Percentiles rank a stretch among this genome's conserved stretches.
phyloP scores from a whole-genome alignment of 768 basidiomycete species.

The Leccinum incarnatum region DNA sequence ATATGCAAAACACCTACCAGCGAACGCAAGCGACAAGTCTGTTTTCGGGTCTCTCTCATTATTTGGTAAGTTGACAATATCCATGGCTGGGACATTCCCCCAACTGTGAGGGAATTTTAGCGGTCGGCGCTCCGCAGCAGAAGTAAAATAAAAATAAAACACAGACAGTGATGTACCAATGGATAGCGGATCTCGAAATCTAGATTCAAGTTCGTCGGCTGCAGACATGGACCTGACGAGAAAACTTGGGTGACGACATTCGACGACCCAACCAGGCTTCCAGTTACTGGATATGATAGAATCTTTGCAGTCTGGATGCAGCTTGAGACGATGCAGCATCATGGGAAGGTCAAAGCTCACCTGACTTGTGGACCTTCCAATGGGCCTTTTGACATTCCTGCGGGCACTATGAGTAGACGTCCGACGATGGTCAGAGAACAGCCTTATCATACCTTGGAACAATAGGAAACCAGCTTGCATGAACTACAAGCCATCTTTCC shows the following conservation, averaged over 20 bases:
- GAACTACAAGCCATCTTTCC: constrained; percentile 30
- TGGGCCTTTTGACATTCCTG: constrained; percentile 43
- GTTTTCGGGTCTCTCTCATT: constrained; percentile 18
- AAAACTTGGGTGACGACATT: constrained; percentile 24
- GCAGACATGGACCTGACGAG: constrained; percentile 6
- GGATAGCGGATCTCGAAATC: constrained; percentile 26
- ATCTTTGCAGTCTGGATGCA: constrained; percentile 23
- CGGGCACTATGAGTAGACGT: not conserved
- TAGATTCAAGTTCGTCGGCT: constrained; percentile 6
- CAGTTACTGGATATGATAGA: constrained; percentile 17
- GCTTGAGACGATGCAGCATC: not conserved
- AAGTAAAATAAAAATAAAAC: not conserved
- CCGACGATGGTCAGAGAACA: not conserved
- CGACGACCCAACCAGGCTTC: constrained; percentile 22
- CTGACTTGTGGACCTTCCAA: constrained; percentile 39
- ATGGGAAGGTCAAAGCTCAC: constrained; percentile 16
- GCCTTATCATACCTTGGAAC: constrained; percentile 32
- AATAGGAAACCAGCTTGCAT: constrained; percentile 44
- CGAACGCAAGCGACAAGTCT: constrained; percentile 26
- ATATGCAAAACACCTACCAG: constrained; percentile 14
- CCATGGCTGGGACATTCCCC: constrained; percentile 38
- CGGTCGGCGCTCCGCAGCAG: not conserved
- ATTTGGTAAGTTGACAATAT: constrained; percentile 28
- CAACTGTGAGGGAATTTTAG: constrained; percentile 16
- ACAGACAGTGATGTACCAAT: constrained; percentile 26